Conservation (phyloP, 352 stramenopile species). For the Globisporangium megalacanthum region DNA sequence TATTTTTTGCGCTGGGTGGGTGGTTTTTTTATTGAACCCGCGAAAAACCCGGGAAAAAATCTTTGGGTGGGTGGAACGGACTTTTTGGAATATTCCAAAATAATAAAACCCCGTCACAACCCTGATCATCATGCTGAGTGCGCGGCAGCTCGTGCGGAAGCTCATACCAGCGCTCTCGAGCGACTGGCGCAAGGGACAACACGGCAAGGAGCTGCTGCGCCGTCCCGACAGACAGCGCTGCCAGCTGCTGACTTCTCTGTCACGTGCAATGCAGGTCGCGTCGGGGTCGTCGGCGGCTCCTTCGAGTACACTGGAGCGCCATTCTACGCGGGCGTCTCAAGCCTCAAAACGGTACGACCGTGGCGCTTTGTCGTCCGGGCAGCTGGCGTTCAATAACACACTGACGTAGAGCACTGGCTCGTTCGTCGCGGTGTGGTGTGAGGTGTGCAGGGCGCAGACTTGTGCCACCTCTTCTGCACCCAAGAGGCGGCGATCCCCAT, state of each 20-base stretch:
- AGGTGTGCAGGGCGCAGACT: slow-evolving; percentile 82
- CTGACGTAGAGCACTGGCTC: neutral
- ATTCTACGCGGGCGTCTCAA: slow-evolving; percentile 94
- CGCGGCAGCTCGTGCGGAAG: slow-evolving; percentile 25
- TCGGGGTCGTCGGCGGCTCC: slow-evolving; percentile 95
- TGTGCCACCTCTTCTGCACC: slow-evolving; percentile 95
- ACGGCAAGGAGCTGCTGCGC: slow-evolving; percentile 28
- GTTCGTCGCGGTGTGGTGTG: neutral
- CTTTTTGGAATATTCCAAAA: no score
- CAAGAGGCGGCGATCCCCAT: slow-evolving; percentile 93
- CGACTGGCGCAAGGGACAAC: slow-evolving; percentile 67
- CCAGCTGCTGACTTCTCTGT: neutral
- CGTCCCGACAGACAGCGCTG: neutral
- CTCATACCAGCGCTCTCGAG: slow-evolving; percentile 65
- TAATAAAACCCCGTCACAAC: neutral
- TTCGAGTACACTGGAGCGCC: slow-evolving; percentile 97
- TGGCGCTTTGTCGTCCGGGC: neutral
- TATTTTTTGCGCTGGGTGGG: no score
- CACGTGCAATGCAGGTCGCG: slow-evolving; percentile 37
- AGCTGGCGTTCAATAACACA: neutral
- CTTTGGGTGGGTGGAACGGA: no score
- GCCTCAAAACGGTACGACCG: slow-evolving; percentile 76
- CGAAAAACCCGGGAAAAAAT: no score
- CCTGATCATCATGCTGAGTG: slow-evolving; percentile 1
- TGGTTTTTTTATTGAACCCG: no score